A percentile compares a stretch with the other conserved stretches of the same genome.
Conservation (phyloP, 768 basidiomycete species). For the Rhodosporidiobolus odoratus region DNA sequence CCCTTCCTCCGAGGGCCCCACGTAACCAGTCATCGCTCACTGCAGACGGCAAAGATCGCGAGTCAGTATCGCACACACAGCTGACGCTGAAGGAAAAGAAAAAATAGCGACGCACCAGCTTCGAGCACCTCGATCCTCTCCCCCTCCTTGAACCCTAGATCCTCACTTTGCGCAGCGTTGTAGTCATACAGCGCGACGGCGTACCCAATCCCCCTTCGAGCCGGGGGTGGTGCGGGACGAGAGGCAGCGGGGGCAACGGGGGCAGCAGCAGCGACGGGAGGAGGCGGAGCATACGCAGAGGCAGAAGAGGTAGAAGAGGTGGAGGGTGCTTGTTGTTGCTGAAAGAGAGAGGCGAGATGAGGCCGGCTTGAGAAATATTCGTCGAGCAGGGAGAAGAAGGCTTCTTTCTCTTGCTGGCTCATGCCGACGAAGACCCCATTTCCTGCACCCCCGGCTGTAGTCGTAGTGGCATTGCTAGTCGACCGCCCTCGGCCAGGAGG, state of each 20-base stretch:
- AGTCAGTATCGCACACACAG: conserved; percentile 14
- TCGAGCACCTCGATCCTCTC: conserved; percentile 44
- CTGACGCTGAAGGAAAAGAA: not conserved
- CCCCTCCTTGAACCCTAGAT: conserved; percentile 47
- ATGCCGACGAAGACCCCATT: conserved; percentile 14
- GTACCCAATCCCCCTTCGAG: not conserved
- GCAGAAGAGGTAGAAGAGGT: not conserved
- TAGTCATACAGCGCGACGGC: conserved; percentile 33
- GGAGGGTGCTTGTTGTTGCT: not conserved
- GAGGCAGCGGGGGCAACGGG: not conserved
- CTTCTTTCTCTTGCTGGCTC: conserved; percentile 12
- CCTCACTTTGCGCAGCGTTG: conserved; percentile 39
- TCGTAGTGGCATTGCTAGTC: not conserved
- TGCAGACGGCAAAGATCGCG: not conserved
- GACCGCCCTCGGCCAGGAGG: not conserved
- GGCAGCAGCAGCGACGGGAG: not conserved
- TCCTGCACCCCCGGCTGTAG: not conserved
- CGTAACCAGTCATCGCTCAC: conserved; percentile 51
- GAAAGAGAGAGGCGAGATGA: conserved; percentile 19
- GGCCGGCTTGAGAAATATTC: not conserved
- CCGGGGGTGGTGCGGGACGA: not conserved
- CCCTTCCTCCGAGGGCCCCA: conserved; percentile 45
- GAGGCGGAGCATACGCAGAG: not conserved
- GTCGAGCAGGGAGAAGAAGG: conserved; percentile 21
- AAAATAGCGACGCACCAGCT: conserved; percentile 10